Percentiles rank a stretch among this genome's conserved stretches.
phyloP scores from a whole-genome alignment of 2,329 filamentous ascomycete genomes.

The Lasiodiplodia hormozganensis region DNA sequence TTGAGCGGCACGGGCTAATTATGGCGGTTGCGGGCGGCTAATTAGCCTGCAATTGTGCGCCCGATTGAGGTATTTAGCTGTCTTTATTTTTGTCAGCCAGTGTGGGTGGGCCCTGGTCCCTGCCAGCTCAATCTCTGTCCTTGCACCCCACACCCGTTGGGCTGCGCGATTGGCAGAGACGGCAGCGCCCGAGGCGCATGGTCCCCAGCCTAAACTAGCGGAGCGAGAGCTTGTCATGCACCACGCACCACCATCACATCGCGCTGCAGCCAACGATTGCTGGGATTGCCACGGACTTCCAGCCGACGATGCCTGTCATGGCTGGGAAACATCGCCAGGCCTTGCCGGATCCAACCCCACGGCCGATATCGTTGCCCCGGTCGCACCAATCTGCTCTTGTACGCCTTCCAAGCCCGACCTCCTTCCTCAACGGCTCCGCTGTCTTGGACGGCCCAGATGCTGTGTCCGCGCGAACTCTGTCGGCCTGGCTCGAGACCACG shows the following conservation, averaged over 20 bases:
- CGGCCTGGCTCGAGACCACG: constrained; percentile 6
- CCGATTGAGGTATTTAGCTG: constrained; percentile 11
- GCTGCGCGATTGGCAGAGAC: constrained; percentile 28
- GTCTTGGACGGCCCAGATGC: constrained; percentile 23
- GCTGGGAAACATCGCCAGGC: constrained; percentile 39
- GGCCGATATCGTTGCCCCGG: constrained; percentile 25
- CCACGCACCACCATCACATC: constrained; percentile 25
- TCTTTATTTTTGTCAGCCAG: constrained; percentile 15
- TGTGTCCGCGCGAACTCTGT: constrained; percentile 25
- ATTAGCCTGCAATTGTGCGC: neutral
- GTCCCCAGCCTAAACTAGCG: constrained; percentile 29
- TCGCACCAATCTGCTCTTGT: constrained; percentile 26
- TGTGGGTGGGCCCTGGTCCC: constrained; percentile 14
- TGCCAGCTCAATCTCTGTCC: constrained; percentile 28
- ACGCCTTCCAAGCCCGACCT: constrained; percentile 19
- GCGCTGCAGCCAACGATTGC: constrained; percentile 20
- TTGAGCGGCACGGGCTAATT: constrained; percentile 16
- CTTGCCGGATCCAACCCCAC: constrained; percentile 37
- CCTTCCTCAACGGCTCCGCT: constrained; percentile 27
- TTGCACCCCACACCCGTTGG: constrained; percentile 26
- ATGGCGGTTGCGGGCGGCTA: neutral
- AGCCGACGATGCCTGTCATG: constrained; percentile 4
- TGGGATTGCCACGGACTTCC: constrained; percentile 12
- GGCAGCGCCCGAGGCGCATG: constrained; percentile 29
- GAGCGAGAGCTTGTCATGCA: constrained; percentile 46